These are phyloP conservation scores for Ogataea kodamae DNA, from an alignment of 805 yeast genomes.

Conservation along the genomic window DNA sequence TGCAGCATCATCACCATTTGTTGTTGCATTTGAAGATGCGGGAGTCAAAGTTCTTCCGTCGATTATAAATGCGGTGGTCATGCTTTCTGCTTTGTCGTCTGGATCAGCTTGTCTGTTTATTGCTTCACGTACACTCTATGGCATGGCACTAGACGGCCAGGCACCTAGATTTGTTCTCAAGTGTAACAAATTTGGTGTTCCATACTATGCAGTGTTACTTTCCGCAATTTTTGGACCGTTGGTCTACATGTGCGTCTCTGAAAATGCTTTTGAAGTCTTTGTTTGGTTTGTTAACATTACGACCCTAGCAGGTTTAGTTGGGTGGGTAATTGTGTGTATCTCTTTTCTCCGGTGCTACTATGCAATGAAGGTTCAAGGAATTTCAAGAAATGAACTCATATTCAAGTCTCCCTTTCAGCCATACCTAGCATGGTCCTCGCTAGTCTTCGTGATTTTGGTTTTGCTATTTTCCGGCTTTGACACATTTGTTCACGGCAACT, in stretches of 20 bases:
- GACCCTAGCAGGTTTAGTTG: conserved; percentile 55
- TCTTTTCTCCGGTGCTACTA: conserved; percentile 38
- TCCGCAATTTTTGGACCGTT: conserved; percentile 45
- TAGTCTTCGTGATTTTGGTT: conserved; percentile 25
- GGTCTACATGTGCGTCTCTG: conserved; percentile 60
- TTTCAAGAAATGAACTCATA: conserved; percentile 33
- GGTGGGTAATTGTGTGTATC: conserved; percentile 49
- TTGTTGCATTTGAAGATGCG: conserved; percentile 66
- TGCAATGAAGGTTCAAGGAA: conserved; percentile 41
- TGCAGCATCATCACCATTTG: conserved; percentile 69
- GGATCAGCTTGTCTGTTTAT: conserved; percentile 67
- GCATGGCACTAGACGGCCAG: conserved; percentile 62
- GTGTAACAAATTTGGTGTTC: conserved; percentile 57
- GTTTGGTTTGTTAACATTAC: conserved; percentile 58
- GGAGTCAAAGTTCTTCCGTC: conserved; percentile 61
- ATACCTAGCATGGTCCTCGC: conserved; percentile 34
- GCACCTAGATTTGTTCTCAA: conserved; percentile 62
- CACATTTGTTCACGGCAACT: conserved; percentile 34
- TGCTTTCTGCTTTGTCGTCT: conserved; percentile 49
- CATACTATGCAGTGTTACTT: conserved; percentile 47
- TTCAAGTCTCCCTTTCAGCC: conserved; percentile 29
- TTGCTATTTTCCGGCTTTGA: conserved; percentile 36
- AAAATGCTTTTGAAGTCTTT: conserved; percentile 53
- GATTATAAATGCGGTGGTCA: conserved; percentile 66
- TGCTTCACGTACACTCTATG: conserved; percentile 64